These are phyloP conservation scores for Wickerhamomyces canadensis DNA, from an alignment of 805 yeast species.

Conservation along the genomic window DNA sequence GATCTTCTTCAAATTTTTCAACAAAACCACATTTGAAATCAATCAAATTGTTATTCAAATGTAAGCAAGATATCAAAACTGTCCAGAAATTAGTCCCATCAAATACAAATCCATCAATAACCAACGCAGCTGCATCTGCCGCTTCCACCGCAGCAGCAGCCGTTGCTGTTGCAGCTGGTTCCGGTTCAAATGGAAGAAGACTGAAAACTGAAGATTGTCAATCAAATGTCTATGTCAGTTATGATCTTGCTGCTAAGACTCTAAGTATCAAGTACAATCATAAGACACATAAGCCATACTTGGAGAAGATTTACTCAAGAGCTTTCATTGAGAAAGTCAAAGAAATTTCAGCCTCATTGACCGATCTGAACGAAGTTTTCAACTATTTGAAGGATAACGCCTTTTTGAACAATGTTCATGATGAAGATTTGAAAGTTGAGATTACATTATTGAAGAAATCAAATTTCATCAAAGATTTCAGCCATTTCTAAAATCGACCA, in stretches of 20 bases:
- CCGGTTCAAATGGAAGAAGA: slow-evolving; percentile 7
- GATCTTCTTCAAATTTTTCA: slow-evolving; percentile 17
- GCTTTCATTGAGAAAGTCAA: slow-evolving; percentile 14
- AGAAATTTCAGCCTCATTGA: slow-evolving; percentile 2
- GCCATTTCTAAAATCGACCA: slow-evolving; percentile 2
- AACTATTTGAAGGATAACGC: slow-evolving; percentile 6
- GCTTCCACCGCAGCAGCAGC: slow-evolving; percentile 5
- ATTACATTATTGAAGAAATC: slow-evolving; percentile 12
- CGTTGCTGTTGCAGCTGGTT: neutral
- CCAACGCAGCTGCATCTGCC: neutral
- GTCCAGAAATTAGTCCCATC: slow-evolving; percentile 10
- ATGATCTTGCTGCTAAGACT: slow-evolving; percentile 17
- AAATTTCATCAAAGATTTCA: slow-evolving; percentile 20
- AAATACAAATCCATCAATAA: neutral
- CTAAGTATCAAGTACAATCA: slow-evolving; percentile 21
- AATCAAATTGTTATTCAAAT: slow-evolving; percentile 20
- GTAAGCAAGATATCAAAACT: slow-evolving; percentile 23
- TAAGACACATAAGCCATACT: slow-evolving; percentile 14
- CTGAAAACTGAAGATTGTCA: slow-evolving; percentile 22
- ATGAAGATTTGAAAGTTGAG: slow-evolving; percentile 12
- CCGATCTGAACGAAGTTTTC: slow-evolving; percentile 7
- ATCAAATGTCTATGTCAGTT: slow-evolving; percentile 20
- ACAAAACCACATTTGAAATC: slow-evolving; percentile 20
- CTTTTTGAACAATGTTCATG: slow-evolving; percentile 4
- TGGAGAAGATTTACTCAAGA: slow-evolving; percentile 17